Conservation (phyloP, 352 stramenopile genomes). For the Phytopythium aichiense region DNA sequence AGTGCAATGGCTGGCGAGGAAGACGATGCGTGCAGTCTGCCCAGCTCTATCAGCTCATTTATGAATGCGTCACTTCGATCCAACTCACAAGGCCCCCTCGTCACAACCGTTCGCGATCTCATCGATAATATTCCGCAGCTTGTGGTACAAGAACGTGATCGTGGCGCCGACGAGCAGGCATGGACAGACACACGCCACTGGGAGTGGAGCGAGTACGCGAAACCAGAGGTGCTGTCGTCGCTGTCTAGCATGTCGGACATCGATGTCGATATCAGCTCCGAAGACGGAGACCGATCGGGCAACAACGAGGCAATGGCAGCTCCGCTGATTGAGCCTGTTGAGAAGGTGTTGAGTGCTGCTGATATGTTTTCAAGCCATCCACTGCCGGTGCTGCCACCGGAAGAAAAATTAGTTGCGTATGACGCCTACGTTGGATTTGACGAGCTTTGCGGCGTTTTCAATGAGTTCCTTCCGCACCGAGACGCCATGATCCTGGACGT, state of each 20-base stretch:
- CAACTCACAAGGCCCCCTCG: no score
- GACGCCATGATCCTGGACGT: constrained; percentile 5
- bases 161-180: background rate
- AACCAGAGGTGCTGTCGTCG: background rate
- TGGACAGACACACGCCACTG: background rate
- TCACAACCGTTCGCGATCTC: background rate
- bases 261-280: background rate
- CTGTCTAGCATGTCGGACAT: background rate
- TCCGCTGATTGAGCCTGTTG: background rate
- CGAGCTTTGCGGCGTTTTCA: background rate
- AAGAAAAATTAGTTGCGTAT: background rate
- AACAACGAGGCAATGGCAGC: background rate
- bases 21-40: background rate
- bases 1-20: background rate
- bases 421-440: constrained; percentile 6
- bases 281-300: background rate
- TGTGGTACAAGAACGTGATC: background rate
- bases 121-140: constrained; percentile 4
- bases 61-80: background rate
- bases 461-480: background rate
- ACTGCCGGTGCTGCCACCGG: background rate
- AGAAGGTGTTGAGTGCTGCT: background rate
- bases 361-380: background rate
- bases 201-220: background rate
- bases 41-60: constrained; percentile 6